Evolutionary conservation across 176 grass and related monocot species (phyloP).

Genomic region (Oryza meridionalis): DNA sequence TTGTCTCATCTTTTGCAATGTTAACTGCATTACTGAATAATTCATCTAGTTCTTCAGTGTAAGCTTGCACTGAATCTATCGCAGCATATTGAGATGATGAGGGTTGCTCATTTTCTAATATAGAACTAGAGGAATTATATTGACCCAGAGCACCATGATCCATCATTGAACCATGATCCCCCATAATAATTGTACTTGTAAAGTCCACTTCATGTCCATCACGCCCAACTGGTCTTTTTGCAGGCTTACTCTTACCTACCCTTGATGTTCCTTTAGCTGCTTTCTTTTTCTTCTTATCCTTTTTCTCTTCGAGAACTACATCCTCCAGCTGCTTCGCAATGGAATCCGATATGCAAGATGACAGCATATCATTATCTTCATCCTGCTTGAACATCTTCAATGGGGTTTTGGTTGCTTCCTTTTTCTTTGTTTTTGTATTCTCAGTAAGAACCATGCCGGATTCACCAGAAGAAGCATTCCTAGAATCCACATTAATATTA

Average conservation of each 20-base stretch:
- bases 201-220: conserved; percentile 41
- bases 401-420: conserved; percentile 38
- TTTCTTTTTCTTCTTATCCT: conserved; percentile 53
- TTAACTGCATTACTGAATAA: conserved; percentile 43
- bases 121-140: conserved; percentile 38
- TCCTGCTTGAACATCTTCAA: conserved; percentile 46
- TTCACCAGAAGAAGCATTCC: conserved; percentile 30
- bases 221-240: conserved; percentile 34
- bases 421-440: conserved; percentile 31
- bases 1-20: conserved; percentile 35
- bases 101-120: conserved; percentile 25
- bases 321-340: conserved; percentile 74
- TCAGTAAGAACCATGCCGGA: conserved; percentile 43
- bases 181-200: conserved; percentile 46
- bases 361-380: conserved; percentile 35
- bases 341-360: conserved; percentile 65
- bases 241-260: conserved; percentile 48
- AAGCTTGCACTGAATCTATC: conserved; percentile 27
- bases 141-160: conserved; percentile 24
- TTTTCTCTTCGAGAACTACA: conserved; percentile 58
- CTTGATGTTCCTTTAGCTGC: conserved; percentile 47
- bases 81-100: conserved; percentile 24
- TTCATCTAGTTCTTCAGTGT: conserved; percentile 21
- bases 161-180: conserved; percentile 36
- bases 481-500: conserved; percentile 31